Evolutionary conservation across 2,329 filamentous ascomycete species (phyloP), one percentile per base, ranked within the genome.

Genomic region (Hypoxylon rubiginosum): DNA sequence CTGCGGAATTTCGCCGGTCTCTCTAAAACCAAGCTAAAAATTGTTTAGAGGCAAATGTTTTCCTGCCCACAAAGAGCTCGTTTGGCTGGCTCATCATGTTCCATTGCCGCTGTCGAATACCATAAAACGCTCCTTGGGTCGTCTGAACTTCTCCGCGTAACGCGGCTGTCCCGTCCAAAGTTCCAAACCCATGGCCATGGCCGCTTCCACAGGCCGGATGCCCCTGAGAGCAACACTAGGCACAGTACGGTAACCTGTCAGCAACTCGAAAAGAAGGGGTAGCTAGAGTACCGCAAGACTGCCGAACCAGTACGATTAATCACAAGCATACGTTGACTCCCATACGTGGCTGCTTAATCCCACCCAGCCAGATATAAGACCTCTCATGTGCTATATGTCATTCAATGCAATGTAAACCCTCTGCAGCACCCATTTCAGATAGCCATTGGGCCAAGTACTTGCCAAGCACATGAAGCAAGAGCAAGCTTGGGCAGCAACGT

Each of bases 291-390:
- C 62, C 67, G 61, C 63, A 60, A 62, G 64, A 63, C 61, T 67
- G 59, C 64, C 62, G 62, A 67, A 53, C 32, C 64, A 64, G 67
- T 58, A 69, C 56, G 53, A 58, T 69, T 64, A 63, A 67, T 69
- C 66, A 67, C 58, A 69, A 58, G 64, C 58, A 54, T 64, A 66
- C 57, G 67, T 58, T 58, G 58, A 67, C 64, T 69, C 66, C 72
- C 68, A 70, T 64, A 66, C 68, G 64, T 71, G 72, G 73, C 70
- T 71, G 70, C 69, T 73, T 68, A 69, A 69, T 70, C 73, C 67
- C 72, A 73, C 71, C 71, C 72, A 74, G 70, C 72, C 72, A 70
- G 66, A 68, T 69, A 72, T 70, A 68, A 69, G 72, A 67, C 69
- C 74, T 66, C 63, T 66, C 62, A 64, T 62, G 67, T 62, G 62